Evolutionary conservation across 2,329 filamentous ascomycete genomes (phyloP), one percentile per base, ranked within the genome.

Genomic region (Mycosphaerella sp.): DNA sequence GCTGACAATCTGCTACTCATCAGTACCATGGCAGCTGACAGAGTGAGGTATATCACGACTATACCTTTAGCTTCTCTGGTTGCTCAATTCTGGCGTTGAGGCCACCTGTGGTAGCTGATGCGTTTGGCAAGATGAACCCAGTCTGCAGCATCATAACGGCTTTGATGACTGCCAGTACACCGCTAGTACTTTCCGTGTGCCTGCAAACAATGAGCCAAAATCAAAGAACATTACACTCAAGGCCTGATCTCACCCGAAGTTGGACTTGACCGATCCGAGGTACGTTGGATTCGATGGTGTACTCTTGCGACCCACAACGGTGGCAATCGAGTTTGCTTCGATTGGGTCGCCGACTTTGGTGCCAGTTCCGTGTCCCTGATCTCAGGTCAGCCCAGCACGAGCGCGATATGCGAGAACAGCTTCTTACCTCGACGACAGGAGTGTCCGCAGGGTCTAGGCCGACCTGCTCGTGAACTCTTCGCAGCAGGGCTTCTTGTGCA

Each of bases 171-270:
- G 75, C 74, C 0, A 77, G 76, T 8, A 80, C 60, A 0, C 78
- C 78, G 1, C 76, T 75, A 0, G 74, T 71, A 9, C 74, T 74
- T 60, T 80, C 78, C 0, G 73, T 74, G 57, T 80, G 78, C 12
- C 78, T 21, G 3, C 3, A 21, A 21, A 21, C 21, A 4, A 21
- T 21, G 21, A 21, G 21, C 21, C 21, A 21, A 21, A 4, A 21
- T 21, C 21, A 21, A 2, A 21, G 21, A 21, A 2, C 21, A 21
- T 21, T 21, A 21, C 21, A 21, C 21, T 2, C 3, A 21, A 21
- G 21, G 21, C 21, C 21, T 21, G 21, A 21, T 21, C 21, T 21
- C 21, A 21, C 21, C 21, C 78, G 11, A 70, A 46, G 11, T 69
- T 66, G 5, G 61, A 63, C 46, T 70, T 70, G 39, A 69, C 61